A percentile compares a stretch with the other conserved stretches of the same genome.
These are phyloP conservation scores for Backusella liffmaniae DNA, from an alignment of 192 early-diverging fungal genomes.

Conservation along the genomic window DNA sequence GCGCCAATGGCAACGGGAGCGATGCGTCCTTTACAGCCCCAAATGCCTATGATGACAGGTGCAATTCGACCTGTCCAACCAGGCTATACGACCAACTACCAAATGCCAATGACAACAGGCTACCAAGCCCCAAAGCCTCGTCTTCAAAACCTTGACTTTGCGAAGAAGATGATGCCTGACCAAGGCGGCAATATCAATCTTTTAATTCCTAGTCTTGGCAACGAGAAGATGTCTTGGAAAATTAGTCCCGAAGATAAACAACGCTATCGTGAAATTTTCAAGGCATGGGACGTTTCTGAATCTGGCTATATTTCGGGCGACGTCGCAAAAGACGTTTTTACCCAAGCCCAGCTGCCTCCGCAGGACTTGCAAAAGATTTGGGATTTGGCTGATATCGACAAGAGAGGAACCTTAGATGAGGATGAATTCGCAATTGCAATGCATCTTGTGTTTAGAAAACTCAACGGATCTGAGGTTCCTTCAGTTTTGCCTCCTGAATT, in stretches of 20 bases:
- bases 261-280: slow-evolving; percentile 39
- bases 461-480: slow-evolving; percentile 83
- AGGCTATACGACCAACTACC: slow-evolving; percentile 4
- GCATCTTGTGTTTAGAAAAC: slow-evolving; percentile 90
- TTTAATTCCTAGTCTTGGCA: slow-evolving; percentile 35
- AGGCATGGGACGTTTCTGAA: slow-evolving; percentile 48
- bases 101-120: slow-evolving; percentile 23
- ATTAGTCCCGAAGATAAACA: slow-evolving; percentile 40
- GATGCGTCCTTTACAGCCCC: slow-evolving; percentile 3
- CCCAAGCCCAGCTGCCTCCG: slow-evolving; percentile 51
- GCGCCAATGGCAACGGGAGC: slow-evolving; percentile 13
- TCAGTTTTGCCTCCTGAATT: slow-evolving; percentile 77
- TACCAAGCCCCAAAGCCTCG: slow-evolving; percentile 18
- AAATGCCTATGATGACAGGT: slow-evolving; percentile 29
- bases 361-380: slow-evolving; percentile 56
- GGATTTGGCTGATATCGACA: slow-evolving; percentile 76
- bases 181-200: slow-evolving; percentile 18
- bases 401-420: slow-evolving; percentile 83
- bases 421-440: slow-evolving; percentile 98
- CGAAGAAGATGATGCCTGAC: slow-evolving; percentile 40
- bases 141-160: slow-evolving; percentile 34
- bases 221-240: slow-evolving; percentile 46
- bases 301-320: slow-evolving; percentile 52
- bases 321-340: slow-evolving; percentile 58
- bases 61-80: not conserved